A percentile compares a stretch with the other conserved stretches of the same genome.
Conservation (phyloP, 1,284 basidiomycete species). For the Bjerkandera adusta region DNA sequence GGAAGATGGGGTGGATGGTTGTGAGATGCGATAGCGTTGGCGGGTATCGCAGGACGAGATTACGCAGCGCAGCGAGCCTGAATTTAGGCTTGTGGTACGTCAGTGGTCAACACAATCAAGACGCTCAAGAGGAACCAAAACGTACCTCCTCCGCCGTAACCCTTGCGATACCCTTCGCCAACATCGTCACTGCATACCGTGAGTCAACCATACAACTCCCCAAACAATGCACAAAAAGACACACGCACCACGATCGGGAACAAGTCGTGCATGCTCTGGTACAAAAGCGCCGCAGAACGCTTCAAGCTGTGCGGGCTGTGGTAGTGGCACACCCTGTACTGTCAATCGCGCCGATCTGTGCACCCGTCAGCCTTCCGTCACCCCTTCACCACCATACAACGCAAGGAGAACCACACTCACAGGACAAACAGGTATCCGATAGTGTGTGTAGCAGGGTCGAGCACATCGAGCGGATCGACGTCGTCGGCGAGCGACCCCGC, state of each 20-base stretch:
- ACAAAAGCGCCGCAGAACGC: constrained; percentile 59
- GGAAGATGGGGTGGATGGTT: constrained; percentile 62
- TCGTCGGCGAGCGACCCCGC: constrained; percentile 47
- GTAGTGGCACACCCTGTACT: constrained; percentile 18
- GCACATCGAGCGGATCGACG: constrained; percentile 57
- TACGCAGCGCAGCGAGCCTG: constrained; percentile 54
- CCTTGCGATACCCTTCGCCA: constrained; percentile 35
- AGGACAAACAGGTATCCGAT: constrained; percentile 67
- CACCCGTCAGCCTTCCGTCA: constrained; percentile 8
- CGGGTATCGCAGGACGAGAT: constrained; percentile 60
- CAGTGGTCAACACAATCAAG: neutral
- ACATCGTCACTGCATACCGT: constrained; percentile 27
- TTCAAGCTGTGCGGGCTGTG: constrained; percentile 39
- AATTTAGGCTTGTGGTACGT: constrained; percentile 33
- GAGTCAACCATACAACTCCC: constrained; percentile 6
- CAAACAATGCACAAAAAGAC: neutral
- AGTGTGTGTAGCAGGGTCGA: constrained; percentile 56
- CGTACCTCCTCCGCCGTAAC: constrained; percentile 26
- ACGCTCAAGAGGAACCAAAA: neutral
- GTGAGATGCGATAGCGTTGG: constrained; percentile 60
- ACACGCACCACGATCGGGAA: constrained; percentile 62
- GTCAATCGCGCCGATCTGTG: constrained; percentile 53
- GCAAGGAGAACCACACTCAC: constrained; percentile 40
- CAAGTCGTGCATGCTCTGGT: constrained; percentile 57
- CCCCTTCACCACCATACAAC: constrained; percentile 1